These are phyloP conservation scores for Stemphylium vesicarium DNA, from an alignment of 2,329 filamentous ascomycete species.

Conservation along the genomic window DNA sequence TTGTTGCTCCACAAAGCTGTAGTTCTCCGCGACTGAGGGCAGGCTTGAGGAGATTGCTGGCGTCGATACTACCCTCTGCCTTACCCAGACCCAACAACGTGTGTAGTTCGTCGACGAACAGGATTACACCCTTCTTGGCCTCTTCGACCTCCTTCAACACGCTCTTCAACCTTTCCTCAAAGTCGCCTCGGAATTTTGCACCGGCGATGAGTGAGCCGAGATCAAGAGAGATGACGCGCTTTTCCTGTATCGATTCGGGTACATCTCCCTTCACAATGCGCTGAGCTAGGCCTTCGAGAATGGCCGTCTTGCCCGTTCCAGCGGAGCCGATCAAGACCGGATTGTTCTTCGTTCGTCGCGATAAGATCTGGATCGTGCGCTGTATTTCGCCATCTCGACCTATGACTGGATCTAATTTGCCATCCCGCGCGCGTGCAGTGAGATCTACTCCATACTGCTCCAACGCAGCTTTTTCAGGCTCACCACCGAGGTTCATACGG, in stretches of 20 bases:
- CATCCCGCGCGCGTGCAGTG: constrained; percentile 81
- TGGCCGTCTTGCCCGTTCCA: constrained; percentile 92
- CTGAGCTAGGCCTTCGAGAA: constrained; percentile 87
- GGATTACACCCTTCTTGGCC: constrained; percentile 84
- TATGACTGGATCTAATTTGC: constrained; percentile 95
- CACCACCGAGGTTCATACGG: constrained; percentile 85
- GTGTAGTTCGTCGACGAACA: constrained; percentile 96
- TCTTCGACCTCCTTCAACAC: constrained; percentile 91
- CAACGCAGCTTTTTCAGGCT: constrained; percentile 80
- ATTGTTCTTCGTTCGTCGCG: constrained; percentile 92
- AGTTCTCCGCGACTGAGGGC: constrained; percentile 90
- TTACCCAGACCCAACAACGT: constrained; percentile 91
- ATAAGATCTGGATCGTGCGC: constrained; percentile 91
- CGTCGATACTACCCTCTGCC: constrained; percentile 94
- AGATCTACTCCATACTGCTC: constrained; percentile 93
- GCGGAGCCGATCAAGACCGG: constrained; percentile 92
- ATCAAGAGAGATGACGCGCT: constrained; percentile 85
- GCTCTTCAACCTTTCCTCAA: constrained; percentile 90
- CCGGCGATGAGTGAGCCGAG: constrained; percentile 93
- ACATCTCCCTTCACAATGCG: constrained; percentile 92
- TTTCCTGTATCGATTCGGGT: constrained; percentile 94
- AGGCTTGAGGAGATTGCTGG: constrained; percentile 92
- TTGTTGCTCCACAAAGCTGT: constrained; percentile 95
- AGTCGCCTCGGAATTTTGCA: constrained; percentile 93
- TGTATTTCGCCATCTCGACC: constrained; percentile 91